Base-by-base conservation (phyloP, 768 basidiomycete genomes). In the Hericium erinaceus region DNA sequence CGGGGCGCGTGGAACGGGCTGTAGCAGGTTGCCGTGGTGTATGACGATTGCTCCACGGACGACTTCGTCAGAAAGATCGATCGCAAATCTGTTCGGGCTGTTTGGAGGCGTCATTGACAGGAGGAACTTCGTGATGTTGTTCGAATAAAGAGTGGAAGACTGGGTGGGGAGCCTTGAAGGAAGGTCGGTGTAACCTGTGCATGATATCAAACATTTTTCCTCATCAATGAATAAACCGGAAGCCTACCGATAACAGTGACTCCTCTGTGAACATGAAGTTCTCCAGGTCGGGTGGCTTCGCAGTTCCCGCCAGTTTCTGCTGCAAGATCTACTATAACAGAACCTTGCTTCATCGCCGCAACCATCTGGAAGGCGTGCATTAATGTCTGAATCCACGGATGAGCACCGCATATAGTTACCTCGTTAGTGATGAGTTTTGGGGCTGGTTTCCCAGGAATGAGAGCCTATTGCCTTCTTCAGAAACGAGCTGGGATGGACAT, bases 251-350 rank as follows among this genome's bases (percentile, higher is more conserved):
- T 85, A 62, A 94, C 74, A 2, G 86, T 89, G n/a, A 93, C 88
- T 3, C 92, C 92, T 56, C 82, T 73, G 62, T 87, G 77, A 10
- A 84, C 75, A 52, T 75, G 70, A 37, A 90, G 73, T 64, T 92
- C 79, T 28, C 92, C 92, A 7, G 92, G 90, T 53, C 77, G 75
- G 9, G 92, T 94, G 13, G 83, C 85, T 64, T 84, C 86, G 64
- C 92, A 93, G 61, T 94, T 94, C 13, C 92, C 92, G n/a, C 92
- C 91, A 48, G 89, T 80, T 72, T 94, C 92, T 15, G 90, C 86
- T 40, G 92, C 92, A 58, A 89, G 68, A 69, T 94, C 92, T 26
- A 93, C 91, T 54, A 94, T 81, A 28, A 94, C 84, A 4, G 92
- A 93, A 24, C 92, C 92, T 72, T 89, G 89, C 64, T 89, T 92